Evolutionary conservation across 2,329 filamentous ascomycete genomes (phyloP).

Genomic region (Nigrospora osmanthi): DNA sequence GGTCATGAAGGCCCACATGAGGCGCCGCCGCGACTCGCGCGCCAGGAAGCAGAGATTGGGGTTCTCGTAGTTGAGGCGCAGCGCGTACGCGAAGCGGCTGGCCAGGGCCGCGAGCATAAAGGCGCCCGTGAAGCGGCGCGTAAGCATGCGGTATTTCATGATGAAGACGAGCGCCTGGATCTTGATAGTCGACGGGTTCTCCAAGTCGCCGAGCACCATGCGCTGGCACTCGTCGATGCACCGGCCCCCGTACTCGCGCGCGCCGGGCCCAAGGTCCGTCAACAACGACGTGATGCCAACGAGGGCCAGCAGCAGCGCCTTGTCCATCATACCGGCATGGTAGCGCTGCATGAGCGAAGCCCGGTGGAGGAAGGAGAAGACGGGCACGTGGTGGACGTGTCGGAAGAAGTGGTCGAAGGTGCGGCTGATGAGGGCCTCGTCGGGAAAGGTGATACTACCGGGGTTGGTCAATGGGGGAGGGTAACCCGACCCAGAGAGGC

Average conservation of each 20-base stretch:
- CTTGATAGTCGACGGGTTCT: conserved; percentile 48
- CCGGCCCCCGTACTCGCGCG: conserved; percentile 41
- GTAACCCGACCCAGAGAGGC: conserved; percentile 33
- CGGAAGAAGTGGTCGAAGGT: conserved; percentile 52
- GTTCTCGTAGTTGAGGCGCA: conserved; percentile 41
- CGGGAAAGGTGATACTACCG: conserved; percentile 14
- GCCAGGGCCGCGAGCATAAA: conserved; percentile 39
- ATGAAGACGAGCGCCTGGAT: conserved; percentile 39
- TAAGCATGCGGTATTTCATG: conserved; percentile 38
- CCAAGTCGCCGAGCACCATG: conserved; percentile 43
- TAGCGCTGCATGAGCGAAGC: conserved; percentile 53
- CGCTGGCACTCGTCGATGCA: conserved; percentile 48
- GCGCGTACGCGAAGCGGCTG: conserved; percentile 38
- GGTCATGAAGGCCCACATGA: conserved; percentile 39
- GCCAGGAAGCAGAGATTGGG: conserved; percentile 33
- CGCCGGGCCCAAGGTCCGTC: conserved; percentile 44
- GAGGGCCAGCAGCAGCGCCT: conserved; percentile 43
- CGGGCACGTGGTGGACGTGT: conserved; percentile 50
- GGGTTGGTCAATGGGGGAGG: conserved; percentile 22
- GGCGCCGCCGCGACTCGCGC: conserved; percentile 32
- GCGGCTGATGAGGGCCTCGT: conserved; percentile 39
- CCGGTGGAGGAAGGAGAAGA: conserved; percentile 50
- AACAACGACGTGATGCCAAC: conserved; percentile 49
- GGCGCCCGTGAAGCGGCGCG: conserved; percentile 34
- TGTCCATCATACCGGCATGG: conserved; percentile 47